phyloP scores from a whole-genome alignment of 1,139 yeast genomes.

The Taphrina flavorubra region DNA sequence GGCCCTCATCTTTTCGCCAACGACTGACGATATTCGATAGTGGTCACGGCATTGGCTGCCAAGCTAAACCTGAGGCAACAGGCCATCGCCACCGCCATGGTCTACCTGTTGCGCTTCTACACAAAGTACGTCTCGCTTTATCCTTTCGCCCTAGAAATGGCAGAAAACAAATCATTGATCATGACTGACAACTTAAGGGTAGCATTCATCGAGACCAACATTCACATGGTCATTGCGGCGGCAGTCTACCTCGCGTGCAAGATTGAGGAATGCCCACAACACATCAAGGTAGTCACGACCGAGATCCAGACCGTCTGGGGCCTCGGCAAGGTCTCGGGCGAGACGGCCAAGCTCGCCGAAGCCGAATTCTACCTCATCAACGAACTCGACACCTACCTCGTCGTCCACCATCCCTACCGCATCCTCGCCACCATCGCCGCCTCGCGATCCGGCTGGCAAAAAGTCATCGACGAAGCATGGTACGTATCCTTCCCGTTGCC shows the following conservation, averaged over 20 bases:
- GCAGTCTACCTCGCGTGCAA: conserved; percentile 89
- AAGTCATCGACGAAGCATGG: conserved; percentile 23
- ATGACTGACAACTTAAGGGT: conserved; percentile 10
- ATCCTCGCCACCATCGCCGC: conserved; percentile 17
- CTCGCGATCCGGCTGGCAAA: background rate
- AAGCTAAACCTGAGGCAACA: conserved; percentile 77
- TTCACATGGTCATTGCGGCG: conserved; percentile 79
- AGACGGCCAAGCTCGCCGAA: conserved; percentile 90
- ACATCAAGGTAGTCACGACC: conserved; percentile 76
- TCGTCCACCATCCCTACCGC: conserved; percentile 86
- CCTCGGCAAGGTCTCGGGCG: conserved; percentile 95
- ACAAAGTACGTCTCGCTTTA: conserved; percentile 57
- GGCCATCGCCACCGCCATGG: conserved; percentile 86
- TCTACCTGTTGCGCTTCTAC: conserved; percentile 75
- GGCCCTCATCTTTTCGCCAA: conserved; percentile 49
- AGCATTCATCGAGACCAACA: conserved; percentile 66
- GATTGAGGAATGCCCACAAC: conserved; percentile 94
- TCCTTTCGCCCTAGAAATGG: no score
- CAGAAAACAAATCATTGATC: no score
- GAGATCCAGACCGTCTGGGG: conserved; percentile 83
- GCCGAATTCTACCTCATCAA: conserved; percentile 92
- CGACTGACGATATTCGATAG: conserved; percentile 55
- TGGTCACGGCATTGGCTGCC: conserved; percentile 77
- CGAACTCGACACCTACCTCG: conserved; percentile 78
- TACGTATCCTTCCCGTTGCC: background rate